Evolutionary conservation across 1,139 yeast species (phyloP), one percentile per base, ranked within the genome.

Genomic region (Debaryomyces singareniensis): DNA sequence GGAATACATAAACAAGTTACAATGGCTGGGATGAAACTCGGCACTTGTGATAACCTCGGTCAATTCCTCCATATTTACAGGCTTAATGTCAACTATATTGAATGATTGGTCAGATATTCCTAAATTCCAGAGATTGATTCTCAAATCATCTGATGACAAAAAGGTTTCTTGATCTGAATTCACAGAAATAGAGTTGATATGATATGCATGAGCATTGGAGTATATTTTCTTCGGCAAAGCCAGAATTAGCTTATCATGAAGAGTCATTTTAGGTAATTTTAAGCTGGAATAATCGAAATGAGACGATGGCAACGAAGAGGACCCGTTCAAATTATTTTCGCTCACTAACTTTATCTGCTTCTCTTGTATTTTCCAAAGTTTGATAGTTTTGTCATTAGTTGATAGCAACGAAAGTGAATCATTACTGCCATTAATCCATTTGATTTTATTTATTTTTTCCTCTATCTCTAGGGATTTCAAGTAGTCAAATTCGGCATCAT

Each of bases 11-110:
- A 93, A 91, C 49, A 84, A 67, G 56, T 91, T 91, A 66, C 99
- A 93, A 53, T 82, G 81, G 32, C 66, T 64, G 11, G 99, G 98
- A 56, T 93, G 98, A 63, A 93, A 91, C 55, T 89, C 96, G 3
- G 97, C 95, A 47, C 93, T 77, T n/a, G 99, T 93, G 43, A 93
- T 91, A 32, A 93, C 98, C 58, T 93, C 98, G 10, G 98, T 91
- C 49, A 93, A 73, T 59, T 93, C 99, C 62, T 93, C 99, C 98
- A 93, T 93, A 58, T 89, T 87, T 13, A 91, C 85, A 5, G 99
- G 99, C 58, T 93, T 89, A 49, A 93, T 93, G 58, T 93, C 98
- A 37, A 93, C 98, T 45, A 93, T 89, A 56, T 84, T 93, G 61
- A 93, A 93, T 45, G 93, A 78, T 61, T 91, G 96, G 57, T 91